Evolutionary conservation across 2,329 filamentous ascomycete species (phyloP).

Genomic region (Aphanocladium album): DNA sequence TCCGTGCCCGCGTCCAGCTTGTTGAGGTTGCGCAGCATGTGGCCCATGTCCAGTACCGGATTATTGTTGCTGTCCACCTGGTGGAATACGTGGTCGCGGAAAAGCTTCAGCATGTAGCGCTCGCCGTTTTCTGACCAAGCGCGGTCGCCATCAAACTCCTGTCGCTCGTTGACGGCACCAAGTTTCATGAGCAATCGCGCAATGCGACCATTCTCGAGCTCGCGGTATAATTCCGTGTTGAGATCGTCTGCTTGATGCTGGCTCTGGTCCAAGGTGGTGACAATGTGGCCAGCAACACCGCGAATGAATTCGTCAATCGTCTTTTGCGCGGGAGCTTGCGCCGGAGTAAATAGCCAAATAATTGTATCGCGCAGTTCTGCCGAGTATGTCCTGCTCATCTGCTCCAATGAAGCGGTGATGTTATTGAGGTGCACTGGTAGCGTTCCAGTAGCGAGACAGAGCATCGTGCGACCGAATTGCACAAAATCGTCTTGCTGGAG

Average conservation of each 20-base stretch:
- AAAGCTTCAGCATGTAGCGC: conserved; percentile 87
- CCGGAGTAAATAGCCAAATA: conserved; percentile 71
- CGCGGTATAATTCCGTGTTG: conserved; percentile 65
- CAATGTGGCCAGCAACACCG: conserved; percentile 72
- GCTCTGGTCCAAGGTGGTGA: conserved; percentile 68
- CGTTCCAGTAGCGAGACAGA: conserved; percentile 74
- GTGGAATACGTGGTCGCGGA: conserved; percentile 96
- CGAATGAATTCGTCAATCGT: conserved; percentile 74
- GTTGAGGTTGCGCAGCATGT: conserved; percentile 81
- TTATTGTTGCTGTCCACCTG: conserved; percentile 83
- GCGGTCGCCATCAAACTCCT: conserved; percentile 71
- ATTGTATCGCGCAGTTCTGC: conserved; percentile 73
- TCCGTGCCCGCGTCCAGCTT: conserved; percentile 88
- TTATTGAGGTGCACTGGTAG: conserved; percentile 51
- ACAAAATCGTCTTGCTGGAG: conserved; percentile 84
- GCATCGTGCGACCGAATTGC: conserved; percentile 76
- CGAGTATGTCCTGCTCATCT: conserved; percentile 71
- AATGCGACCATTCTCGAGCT: conserved; percentile 85
- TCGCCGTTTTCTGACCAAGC: conserved; percentile 91
- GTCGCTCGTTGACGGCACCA: conserved; percentile 82
- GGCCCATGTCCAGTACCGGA: conserved; percentile 78
- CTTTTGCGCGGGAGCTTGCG: conserved; percentile 54
- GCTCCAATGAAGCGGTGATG: conserved; percentile 66
- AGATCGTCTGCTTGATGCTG: conserved; percentile 76
- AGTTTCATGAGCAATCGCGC: conserved; percentile 78